phyloP scores from a whole-genome alignment of 164 flowering plant species.

The Aristolochia californica region DNA sequence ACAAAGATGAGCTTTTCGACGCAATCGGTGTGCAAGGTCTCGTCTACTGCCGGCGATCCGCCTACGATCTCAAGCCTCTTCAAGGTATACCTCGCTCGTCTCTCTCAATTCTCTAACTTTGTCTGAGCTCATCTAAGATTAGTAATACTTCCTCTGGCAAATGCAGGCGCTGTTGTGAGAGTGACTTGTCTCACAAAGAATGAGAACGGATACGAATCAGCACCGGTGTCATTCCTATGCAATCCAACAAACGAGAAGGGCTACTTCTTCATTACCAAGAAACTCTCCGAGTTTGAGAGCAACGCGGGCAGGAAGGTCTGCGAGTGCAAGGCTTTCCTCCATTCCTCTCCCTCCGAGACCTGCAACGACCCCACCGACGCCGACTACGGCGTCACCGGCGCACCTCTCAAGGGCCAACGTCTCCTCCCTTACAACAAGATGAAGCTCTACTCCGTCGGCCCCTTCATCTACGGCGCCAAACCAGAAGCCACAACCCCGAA shows the following conservation, averaged over 20 bases:
- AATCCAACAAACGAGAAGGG: constrained; percentile 26
- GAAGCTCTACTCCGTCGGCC: constrained; percentile 29
- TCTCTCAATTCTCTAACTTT: too few relatives aligned
- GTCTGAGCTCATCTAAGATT: too few relatives aligned
- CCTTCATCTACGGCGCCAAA: constrained; percentile 22
- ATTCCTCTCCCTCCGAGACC: constrained; percentile 21
- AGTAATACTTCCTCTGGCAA: too few relatives aligned
- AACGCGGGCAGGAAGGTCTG: constrained; percentile 13
- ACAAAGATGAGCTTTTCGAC: not conserved
- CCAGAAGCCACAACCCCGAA: not conserved
- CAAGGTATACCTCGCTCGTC: constrained; percentile 1
- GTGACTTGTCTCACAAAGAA: constrained; percentile 24
- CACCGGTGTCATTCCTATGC: constrained; percentile 24
- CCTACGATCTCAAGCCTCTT: constrained; percentile 5
- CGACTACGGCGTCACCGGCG: constrained; percentile 26
- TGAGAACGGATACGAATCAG: constrained; percentile 21
- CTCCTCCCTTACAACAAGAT: constrained; percentile 16
- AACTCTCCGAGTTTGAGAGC: constrained; percentile 12
- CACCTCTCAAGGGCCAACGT: constrained; percentile 17
- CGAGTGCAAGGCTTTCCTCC: constrained; percentile 36
- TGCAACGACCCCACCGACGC: constrained; percentile 22
- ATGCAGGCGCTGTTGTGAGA: constrained; percentile 32
- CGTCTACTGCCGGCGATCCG: not conserved
- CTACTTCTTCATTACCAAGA: constrained; percentile 24
- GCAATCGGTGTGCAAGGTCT: constrained; percentile 5